Conservation (phyloP, 2,329 filamentous ascomycete species). For the Botrytis paeoniae region DNA sequence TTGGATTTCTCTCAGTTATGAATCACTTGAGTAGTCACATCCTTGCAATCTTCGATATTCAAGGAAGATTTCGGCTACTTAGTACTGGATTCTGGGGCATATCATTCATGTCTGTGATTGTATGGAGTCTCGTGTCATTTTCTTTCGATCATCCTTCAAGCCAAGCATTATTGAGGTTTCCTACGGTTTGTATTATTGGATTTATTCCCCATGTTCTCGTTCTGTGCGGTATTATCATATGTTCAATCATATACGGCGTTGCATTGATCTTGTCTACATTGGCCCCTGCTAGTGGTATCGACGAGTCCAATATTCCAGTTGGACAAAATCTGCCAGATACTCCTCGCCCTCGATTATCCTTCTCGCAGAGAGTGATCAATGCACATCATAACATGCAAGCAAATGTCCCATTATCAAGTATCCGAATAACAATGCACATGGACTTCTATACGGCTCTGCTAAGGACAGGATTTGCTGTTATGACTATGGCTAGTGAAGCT, state of each 20-base stretch:
- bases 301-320: constrained; percentile 36
- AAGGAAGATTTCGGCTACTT: constrained; percentile 74
- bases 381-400: constrained; percentile 91
- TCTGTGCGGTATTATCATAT: constrained; percentile 72
- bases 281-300: constrained; percentile 41
- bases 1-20: constrained; percentile 83
- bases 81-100: constrained; percentile 89
- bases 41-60: constrained; percentile 75
- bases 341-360: constrained; percentile 39
- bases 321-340: constrained; percentile 32
- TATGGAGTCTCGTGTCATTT: constrained; percentile 68
- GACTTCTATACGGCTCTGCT: constrained; percentile 93
- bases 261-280: constrained; percentile 75
- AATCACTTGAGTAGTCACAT: constrained; percentile 84
- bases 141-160: constrained; percentile 57
- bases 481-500: constrained; percentile 92
- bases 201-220: constrained; percentile 95
- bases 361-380: constrained; percentile 59
- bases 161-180: constrained; percentile 76
- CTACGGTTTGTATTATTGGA: constrained; percentile 90
- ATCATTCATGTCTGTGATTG: constrained; percentile 82
- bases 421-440: constrained; percentile 80
- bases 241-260: constrained; percentile 71
- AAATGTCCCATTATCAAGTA: constrained; percentile 77
- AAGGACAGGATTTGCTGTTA: constrained; percentile 79